Conservation (phyloP, 331 rosid genomes). For the Acacia pycnantha region DNA sequence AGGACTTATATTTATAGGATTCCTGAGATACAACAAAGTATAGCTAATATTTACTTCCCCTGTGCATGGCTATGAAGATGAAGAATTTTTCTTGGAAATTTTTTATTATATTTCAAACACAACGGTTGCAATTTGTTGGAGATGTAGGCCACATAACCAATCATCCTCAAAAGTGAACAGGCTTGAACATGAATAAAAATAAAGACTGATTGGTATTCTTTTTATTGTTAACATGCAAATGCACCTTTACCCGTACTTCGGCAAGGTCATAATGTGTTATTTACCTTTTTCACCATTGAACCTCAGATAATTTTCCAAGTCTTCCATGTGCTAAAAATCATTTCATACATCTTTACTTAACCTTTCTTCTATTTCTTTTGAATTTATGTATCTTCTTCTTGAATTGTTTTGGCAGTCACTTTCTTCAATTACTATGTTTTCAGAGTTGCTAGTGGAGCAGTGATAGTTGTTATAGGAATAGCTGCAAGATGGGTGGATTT, state of each 20-base stretch:
- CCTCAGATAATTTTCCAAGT: neutral
- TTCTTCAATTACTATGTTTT: constrained; percentile 28
- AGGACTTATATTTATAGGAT: neutral
- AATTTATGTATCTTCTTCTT: neutral
- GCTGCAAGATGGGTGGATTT: constrained; percentile 71
- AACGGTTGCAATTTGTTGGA: neutral
- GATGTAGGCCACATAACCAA: neutral
- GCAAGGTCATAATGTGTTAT: neutral
- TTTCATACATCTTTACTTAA: neutral
- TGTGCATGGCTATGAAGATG: neutral
- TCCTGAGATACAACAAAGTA: neutral
- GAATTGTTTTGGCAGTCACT: neutral
- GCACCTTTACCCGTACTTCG: neutral
- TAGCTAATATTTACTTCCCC: neutral
- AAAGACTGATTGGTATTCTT: neutral
- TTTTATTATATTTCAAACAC: neutral
- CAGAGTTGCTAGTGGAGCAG: constrained; percentile 77
- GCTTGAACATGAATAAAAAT: neutral
- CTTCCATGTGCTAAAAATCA: neutral
- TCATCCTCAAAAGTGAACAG: neutral
- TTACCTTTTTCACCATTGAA: neutral
- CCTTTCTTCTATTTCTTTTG: neutral
- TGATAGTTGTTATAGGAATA: constrained; percentile 68
- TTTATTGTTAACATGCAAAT: neutral
- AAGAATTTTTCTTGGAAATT: neutral